Percentiles rank a stretch among this genome's conserved stretches.
These are phyloP conservation scores for Phialocephala sp. DNA, from an alignment of 2,329 filamentous ascomycete species.

Conservation along the genomic window DNA sequence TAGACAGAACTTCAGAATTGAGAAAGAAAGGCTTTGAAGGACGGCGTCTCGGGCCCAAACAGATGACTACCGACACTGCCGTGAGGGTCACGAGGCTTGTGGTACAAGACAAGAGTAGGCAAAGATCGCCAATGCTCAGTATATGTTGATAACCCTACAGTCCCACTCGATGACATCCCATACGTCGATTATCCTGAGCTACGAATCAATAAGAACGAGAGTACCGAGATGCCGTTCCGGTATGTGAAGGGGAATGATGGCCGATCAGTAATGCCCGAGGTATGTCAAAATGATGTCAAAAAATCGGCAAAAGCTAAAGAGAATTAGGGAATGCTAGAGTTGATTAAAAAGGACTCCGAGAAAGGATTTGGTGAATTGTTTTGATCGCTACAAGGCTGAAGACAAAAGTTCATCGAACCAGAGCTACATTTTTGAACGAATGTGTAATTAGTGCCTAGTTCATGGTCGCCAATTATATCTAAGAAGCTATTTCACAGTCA, in stretches of 20 bases:
- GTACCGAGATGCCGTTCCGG: slow-evolving; percentile 96
- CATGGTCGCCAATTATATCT: background rate
- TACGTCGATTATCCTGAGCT: slow-evolving; percentile 91
- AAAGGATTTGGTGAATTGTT: slow-evolving; percentile 89
- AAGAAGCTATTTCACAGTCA: background rate
- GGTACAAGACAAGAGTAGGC: slow-evolving; percentile 79
- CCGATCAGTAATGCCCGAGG: slow-evolving; percentile 88
- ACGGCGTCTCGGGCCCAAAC: slow-evolving; percentile 84
- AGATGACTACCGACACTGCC: slow-evolving; percentile 99
- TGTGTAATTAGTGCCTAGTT: background rate
- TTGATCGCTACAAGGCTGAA: slow-evolving; percentile 45
- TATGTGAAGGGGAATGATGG: slow-evolving; percentile 81
- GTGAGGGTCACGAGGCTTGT: slow-evolving; percentile 92
- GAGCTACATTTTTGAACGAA: background rate
- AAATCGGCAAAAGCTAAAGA: slow-evolving; percentile 31
- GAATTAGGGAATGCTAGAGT: slow-evolving; percentile 80
- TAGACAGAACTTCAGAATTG: slow-evolving; percentile 94
- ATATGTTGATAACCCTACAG: slow-evolving; percentile 50
- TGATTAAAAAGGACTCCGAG: slow-evolving; percentile 93
- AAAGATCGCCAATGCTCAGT: background rate
- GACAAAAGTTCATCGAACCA: background rate
- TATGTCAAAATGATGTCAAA: slow-evolving; percentile 50
- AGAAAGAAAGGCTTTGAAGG: slow-evolving; percentile 92
- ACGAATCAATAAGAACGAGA: slow-evolving; percentile 88
- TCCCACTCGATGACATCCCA: slow-evolving; percentile 75